phyloP scores from a whole-genome alignment of 1,284 basidiomycete genomes.

The Sanguinoderma infundibulare region DNA sequence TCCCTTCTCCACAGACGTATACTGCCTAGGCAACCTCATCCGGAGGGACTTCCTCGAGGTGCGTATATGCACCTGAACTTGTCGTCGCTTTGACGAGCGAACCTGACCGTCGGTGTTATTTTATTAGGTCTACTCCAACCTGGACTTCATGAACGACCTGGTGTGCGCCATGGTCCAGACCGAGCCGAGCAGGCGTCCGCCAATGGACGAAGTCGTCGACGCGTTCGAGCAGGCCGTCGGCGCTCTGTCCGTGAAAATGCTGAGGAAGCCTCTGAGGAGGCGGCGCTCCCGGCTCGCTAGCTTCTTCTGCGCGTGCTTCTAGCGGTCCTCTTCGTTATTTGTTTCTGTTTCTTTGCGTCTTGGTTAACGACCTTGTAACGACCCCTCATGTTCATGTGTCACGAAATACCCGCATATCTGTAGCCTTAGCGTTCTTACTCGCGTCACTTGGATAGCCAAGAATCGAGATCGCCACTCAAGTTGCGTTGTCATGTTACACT shows the following conservation, averaged over 20 bases:
- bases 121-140: constrained; percentile 7
- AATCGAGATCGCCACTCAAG: no score
- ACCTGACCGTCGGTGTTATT: not conserved
- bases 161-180: constrained; percentile 3
- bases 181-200: constrained; percentile 5
- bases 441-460: no score
- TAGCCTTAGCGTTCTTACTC: no score
- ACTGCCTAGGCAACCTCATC: constrained; percentile 30
- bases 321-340: no score
- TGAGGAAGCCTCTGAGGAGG: not conserved
- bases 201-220: constrained; percentile 9
- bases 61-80: not conserved
- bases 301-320: not conserved
- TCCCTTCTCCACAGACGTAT: constrained; percentile 29
- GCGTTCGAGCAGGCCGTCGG: not conserved
- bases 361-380: no score
- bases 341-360: no score
- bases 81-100: no score
- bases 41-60: constrained; percentile 26
- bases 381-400: no score
- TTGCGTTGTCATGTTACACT: no score
- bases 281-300: not conserved
- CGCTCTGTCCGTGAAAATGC: not conserved
- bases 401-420: no score
- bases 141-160: constrained; percentile 7